Base-by-base conservation (phyloP, 2,329 filamentous ascomycete species). In the Scleromitrula shiraiana region DNA sequence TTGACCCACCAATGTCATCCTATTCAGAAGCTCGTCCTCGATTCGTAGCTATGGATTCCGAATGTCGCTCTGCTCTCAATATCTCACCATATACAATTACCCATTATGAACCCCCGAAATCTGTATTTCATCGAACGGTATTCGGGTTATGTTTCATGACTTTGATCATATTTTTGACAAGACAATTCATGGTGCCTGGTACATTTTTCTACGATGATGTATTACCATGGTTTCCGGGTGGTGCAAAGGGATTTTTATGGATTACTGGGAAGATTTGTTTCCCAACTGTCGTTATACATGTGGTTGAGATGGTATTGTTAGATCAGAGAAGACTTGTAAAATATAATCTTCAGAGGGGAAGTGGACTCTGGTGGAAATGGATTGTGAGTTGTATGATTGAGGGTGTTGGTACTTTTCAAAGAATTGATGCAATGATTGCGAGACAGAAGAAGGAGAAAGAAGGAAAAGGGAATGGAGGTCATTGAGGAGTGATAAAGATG, bases 1-100 rank as follows among this genome's bases (percentile, higher is more conserved):
- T 96, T 56, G 63, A 74, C 1, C 90, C 90, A 8, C 79, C 86
- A 0, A 76, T 96, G 70, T 66, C 68, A n/a, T 73, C 74, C 29
- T 81, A 81, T 65, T 67, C 71, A 29, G 86, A 95, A 50, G 76
- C 82, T 8, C 80, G 88, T 45, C 70, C 75, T 39, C 78, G 85
- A 43, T 70, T 91, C 33, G 80, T 94, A 41, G 78, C 81, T 43
- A 85, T 96, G 80, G 80, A 83, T 62, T 67, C 75, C 50, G 72
- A 76, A 9, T 73, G 76, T 22, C 74, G 84, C 27, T 57, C 68
- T 26, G 74, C 67, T 1, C 76, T 95, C 10, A 80, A 77, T 14
- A 71, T 84, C 32, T 59, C 56, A 71, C 59, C 72, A 30, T 62
- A 60, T 20, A 47, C 61, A 46, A 60, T 78, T 52, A 62, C 60